phyloP scores from a whole-genome alignment of 306 rosid species.

The Canavalia ensiformis region DNA sequence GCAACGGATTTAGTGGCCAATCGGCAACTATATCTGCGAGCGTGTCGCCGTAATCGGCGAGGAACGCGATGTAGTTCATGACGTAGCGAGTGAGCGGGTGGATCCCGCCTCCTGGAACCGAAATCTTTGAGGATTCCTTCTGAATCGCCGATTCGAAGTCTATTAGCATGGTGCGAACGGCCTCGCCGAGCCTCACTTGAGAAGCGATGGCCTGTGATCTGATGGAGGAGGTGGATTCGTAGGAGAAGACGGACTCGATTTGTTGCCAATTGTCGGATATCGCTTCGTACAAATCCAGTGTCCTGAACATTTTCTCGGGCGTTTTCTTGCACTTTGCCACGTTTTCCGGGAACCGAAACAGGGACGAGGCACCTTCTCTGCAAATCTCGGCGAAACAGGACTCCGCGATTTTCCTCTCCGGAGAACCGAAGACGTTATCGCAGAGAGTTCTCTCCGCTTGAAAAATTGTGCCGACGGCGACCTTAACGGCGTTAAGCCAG shows the following conservation, averaged over 20 bases:
- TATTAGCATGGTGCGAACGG: constrained; percentile 58
- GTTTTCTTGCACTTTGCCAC: constrained; percentile 82
- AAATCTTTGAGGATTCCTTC: constrained; percentile 69
- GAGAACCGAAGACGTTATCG: constrained; percentile 60
- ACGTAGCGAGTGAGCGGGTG: constrained; percentile 98
- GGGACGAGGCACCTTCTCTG: constrained; percentile 57
- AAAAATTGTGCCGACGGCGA: constrained; percentile 63
- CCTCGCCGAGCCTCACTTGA: constrained; percentile 55
- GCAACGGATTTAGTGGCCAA: constrained; percentile 69
- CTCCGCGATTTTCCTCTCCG: constrained; percentile 52
- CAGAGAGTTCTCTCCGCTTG: constrained; percentile 72
- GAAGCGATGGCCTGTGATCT: constrained; percentile 57
- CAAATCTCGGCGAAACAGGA: constrained; percentile 71
- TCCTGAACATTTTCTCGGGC: constrained; percentile 79
- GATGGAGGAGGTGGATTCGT: constrained; percentile 59
- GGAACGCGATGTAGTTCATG: constrained; percentile 78
- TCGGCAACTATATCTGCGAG: constrained; percentile 69
- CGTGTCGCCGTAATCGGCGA: constrained; percentile 65
- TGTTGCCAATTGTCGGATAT: constrained; percentile 61
- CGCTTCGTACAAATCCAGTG: constrained; percentile 74
- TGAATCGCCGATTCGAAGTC: constrained; percentile 80
- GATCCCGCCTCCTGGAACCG: constrained; percentile 76
- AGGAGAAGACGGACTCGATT: constrained; percentile 71
- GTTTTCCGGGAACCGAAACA: constrained; percentile 74
- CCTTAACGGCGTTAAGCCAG: constrained; percentile 70